phyloP scores from a whole-genome alignment of 2,329 filamentous ascomycete species.

The Bipolaris gigantea region DNA sequence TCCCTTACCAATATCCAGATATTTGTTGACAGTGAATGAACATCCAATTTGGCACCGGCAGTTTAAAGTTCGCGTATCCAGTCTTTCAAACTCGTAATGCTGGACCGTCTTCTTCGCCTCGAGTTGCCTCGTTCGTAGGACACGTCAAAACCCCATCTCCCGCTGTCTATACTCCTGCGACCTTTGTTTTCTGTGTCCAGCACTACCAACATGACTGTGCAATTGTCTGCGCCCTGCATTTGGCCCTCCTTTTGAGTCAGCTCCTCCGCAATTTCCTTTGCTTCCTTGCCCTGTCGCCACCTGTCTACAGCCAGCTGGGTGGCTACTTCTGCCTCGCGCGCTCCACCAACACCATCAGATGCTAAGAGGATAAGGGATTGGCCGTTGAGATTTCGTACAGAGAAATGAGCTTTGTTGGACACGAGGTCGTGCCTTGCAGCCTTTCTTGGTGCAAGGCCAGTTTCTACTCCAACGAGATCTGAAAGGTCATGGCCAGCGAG shows the following conservation, averaged over 20 bases:
- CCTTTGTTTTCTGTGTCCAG: constrained; percentile 19
- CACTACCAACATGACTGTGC: constrained; percentile 25
- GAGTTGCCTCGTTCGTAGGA: constrained; percentile 3
- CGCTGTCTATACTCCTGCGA: constrained; percentile 13
- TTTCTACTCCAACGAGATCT: constrained; percentile 28
- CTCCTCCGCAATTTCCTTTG: constrained; percentile 23
- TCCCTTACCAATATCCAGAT: not conserved
- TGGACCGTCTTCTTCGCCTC: constrained; percentile 10
- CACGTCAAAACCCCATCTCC: constrained; percentile 12
- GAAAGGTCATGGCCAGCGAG: constrained; percentile 29
- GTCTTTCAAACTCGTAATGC: constrained; percentile 18
- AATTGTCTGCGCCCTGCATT: constrained; percentile 26
- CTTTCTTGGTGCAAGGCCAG: constrained; percentile 27
- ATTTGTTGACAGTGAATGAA: too few species aligned
- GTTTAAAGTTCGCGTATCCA: constrained; percentile 16
- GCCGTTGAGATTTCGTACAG: constrained; percentile 17
- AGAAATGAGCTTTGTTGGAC: constrained; percentile 29
- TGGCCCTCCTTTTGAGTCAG: constrained; percentile 19
- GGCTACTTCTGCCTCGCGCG: constrained; percentile 20
- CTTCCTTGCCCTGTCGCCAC: constrained; percentile 17
- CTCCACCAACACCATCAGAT: constrained; percentile 28
- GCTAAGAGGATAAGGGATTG: constrained; percentile 25
- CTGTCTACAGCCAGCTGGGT: constrained; percentile 20
- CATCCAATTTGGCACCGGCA: too few species aligned
- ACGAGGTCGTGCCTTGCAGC: constrained; percentile 25